phyloP scores from a whole-genome alignment of 2,329 filamentous ascomycete species.

The Teratosphaeria viscida region DNA sequence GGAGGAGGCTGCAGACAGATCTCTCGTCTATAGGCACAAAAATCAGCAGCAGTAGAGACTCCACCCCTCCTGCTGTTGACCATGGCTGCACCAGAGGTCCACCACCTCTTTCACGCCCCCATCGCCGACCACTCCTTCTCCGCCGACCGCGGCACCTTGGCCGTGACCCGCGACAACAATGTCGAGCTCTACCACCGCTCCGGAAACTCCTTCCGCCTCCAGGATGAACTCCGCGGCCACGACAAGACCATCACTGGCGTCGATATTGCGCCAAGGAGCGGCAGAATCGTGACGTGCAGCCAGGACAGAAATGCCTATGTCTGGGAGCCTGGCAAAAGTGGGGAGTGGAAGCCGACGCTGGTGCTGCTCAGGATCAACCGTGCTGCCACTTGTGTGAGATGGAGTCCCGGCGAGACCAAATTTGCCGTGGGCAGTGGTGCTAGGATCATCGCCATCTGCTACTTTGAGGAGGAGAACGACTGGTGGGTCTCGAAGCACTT shows the following conservation, averaged over 20 bases:
- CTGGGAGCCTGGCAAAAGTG: slow-evolving; percentile 75
- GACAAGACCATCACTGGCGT: slow-evolving; percentile 96
- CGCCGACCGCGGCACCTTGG: slow-evolving; percentile 75
- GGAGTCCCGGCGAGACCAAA: slow-evolving; percentile 93
- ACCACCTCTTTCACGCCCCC: slow-evolving; percentile 92
- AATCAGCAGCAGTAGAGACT: slow-evolving; percentile 81
- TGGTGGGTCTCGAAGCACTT: slow-evolving; percentile 99
- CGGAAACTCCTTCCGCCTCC: slow-evolving; percentile 44
- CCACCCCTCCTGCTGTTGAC: slow-evolving; percentile 57
- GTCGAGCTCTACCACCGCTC: slow-evolving; percentile 86
- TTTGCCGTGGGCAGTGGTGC: slow-evolving; percentile 96
- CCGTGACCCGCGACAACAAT: slow-evolving; percentile 79
- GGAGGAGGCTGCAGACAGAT: neutral
- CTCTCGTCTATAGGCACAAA: neutral
- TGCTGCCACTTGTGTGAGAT: slow-evolving; percentile 91
- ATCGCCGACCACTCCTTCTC: slow-evolving; percentile 99
- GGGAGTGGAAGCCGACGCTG: slow-evolving; percentile 79
- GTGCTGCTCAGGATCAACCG: slow-evolving; percentile 95
- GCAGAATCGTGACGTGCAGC: slow-evolving; percentile 93
- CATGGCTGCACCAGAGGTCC: slow-evolving; percentile 82
- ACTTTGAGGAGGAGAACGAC: slow-evolving; percentile 98
- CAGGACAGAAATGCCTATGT: slow-evolving; percentile 98
- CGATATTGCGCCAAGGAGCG: slow-evolving; percentile 82
- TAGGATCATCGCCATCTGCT: slow-evolving; percentile 90
- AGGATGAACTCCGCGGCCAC: slow-evolving; percentile 90